Evolutionary conservation across 2,329 filamentous ascomycete species (phyloP), one percentile per base, ranked within the genome.

Genomic region (Delphinella strobiligena): DNA sequence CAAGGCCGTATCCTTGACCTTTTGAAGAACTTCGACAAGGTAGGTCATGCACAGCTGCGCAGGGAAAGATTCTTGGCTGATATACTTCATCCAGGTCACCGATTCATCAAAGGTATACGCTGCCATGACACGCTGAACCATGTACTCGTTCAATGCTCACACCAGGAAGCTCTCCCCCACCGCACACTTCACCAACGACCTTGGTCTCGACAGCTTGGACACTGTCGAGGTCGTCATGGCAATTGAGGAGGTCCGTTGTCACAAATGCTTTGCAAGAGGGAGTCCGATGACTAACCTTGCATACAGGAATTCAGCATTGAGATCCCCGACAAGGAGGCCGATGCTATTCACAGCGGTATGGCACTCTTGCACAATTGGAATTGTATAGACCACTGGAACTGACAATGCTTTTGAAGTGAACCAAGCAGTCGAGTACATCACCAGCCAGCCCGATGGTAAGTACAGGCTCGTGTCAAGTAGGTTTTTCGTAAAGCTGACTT

Each of bases 181-280:
- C 39, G 81, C 89, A 44, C 88, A 96, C 75, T 98, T 98, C 69
- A 75, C 86, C 61, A 96, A 95, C 64, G 62, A 98, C 68, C 82
- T 98, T 49, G 91, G 88, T 50, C 73, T 98, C 56, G 91, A 98
- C 72, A 93, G 83, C 68, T 76, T 98, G 64, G 91, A 98, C 65
- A 95, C 91, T 48, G 91, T 98, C 49, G 91, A 98, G 74, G 91
- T 98, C 51, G 91, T 98, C 55, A 98, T 98, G 91, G 91, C 91
- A 51, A 96, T 98, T 67, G 91, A 98, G 76, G 91, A 98, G 80
- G 82, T 87, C 67, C 49, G 64, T 34, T 15, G 15, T 27, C 22
- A 27, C 38, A 32, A 32, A 47, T 38, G 19, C 39, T 43, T 48
- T 35, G 52, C 50, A 43, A 41, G 51, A 68, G 71, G 79, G 57